Base-by-base conservation (phyloP, 2,329 filamentous ascomycete genomes). In the Sclerotinia nivalis region DNA sequence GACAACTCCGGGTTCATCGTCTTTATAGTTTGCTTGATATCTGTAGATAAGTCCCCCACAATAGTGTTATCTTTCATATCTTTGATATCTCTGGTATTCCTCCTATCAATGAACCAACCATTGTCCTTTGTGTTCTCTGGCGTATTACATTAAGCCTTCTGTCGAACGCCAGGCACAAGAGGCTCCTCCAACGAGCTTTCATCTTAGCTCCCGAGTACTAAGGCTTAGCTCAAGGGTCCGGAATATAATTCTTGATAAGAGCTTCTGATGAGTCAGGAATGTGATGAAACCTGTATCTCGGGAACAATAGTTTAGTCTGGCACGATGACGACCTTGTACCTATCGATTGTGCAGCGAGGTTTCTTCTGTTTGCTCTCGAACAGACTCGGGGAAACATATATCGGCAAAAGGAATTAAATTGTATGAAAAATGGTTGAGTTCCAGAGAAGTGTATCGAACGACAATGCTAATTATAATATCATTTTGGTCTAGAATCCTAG, bases 21-120 rank as follows among this genome's bases (percentile, higher is more conserved):
- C 61, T 64, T 52, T 64, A 64, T 37, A 37, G 45, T 52, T 40
- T 31, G 31, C n/a, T 52, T 64, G 31, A 52, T 28, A 65, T 65
- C 15, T 65, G 47, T 40, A 25, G 9, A 62, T 37, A 62, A 49
- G 34, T 37, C 22, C 61, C 43, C 47, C 22, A 52, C 61, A 34
- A 6, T 28, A 52, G 61, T 65, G n/a, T 52, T 65, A 54, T 65
- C 61, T 52, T 37, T 64, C 47, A 52, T 52, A 64, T 64, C 60
- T 62, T 37, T 50, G 60, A 50, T 37, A 50, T 40, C 31, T 64
- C 60, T 50, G 22, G 40, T 40, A 40, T 50, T 12, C 5, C 31
- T 9, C 49, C 22, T 40, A 10, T 20, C 47, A 52, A 28, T 12
- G 40, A 20, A 40, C 61, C 22, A 40, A 64, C 20, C n/a, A 20